Percentiles rank a stretch among this genome's conserved stretches.
Conservation (phyloP, 257 asterid species). For the Cynanchum wilfordii region DNA sequence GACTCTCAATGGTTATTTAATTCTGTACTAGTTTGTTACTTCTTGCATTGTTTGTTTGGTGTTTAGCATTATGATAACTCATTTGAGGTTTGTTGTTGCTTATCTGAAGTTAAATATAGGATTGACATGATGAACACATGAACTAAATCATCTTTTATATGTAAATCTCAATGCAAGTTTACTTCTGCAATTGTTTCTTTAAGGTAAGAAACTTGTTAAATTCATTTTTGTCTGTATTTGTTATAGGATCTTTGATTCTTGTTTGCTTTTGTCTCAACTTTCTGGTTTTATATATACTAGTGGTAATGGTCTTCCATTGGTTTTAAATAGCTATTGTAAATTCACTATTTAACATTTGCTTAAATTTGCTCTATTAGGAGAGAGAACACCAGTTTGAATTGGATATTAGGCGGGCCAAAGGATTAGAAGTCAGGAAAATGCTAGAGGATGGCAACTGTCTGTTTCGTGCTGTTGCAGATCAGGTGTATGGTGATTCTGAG, state of each 20-base stretch:
- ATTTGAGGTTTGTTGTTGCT: not conserved
- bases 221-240: not conserved
- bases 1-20: not conserved
- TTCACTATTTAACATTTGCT: not conserved
- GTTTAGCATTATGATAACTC: not conserved
- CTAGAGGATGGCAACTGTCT: constrained; percentile 95
- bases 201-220: not conserved
- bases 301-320: not conserved
- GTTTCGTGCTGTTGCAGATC: constrained; percentile 99
- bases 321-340: not conserved
- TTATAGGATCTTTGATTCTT: not conserved
- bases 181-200: not conserved
- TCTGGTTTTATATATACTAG: not conserved
- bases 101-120: not conserved
- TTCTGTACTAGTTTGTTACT: not conserved
- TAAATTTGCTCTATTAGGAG: constrained; percentile 52
- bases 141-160: not conserved
- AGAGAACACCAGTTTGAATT: constrained; percentile 88
- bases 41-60: not conserved
- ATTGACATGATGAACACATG: not conserved
- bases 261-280: not conserved
- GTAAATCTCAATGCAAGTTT: not conserved
- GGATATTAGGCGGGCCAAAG: constrained; percentile 78
- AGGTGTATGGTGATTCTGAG: constrained; percentile 97
- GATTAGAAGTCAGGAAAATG: constrained; percentile 93